Evolutionary conservation across 495 filamentous ascomycete genomes (phyloP).

Genomic region (Thermothielavioides terrestris): DNA sequence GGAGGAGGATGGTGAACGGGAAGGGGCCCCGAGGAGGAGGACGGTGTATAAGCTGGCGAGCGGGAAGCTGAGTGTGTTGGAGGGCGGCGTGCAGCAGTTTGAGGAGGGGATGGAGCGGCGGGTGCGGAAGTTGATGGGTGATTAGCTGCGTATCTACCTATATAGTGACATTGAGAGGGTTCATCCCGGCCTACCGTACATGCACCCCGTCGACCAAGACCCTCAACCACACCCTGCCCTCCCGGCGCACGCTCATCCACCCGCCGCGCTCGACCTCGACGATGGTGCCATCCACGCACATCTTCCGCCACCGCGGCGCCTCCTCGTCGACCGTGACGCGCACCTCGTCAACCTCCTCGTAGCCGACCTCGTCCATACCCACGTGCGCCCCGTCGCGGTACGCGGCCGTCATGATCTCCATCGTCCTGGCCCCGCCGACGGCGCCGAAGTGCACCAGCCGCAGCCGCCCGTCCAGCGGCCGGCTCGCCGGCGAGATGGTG

Average conservation of each 20-base stretch:
- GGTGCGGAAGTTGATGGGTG: constrained; percentile 38
- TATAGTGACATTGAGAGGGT: background rate
- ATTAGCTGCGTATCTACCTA: background rate
- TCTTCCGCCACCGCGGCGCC: constrained; percentile 64
- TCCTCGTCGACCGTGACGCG: constrained; percentile 56
- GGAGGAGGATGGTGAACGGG: constrained; percentile 31
- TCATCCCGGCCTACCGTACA: background rate
- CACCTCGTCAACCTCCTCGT: constrained; percentile 55
- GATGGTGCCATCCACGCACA: constrained; percentile 86
- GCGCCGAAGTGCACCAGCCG: constrained; percentile 66
- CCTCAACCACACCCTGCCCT: constrained; percentile 21
- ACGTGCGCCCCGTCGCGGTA: constrained; percentile 67
- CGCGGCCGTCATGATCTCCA: constrained; percentile 66
- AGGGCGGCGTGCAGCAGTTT: constrained; percentile 53
- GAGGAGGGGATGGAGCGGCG: constrained; percentile 56
- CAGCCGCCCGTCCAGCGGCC: constrained; percentile 57
- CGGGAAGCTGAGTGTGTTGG: constrained; percentile 48
- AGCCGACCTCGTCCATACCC: constrained; percentile 48
- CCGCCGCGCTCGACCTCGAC: constrained; percentile 61
- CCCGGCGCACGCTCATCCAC: constrained; percentile 52
- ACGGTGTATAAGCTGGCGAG: constrained; percentile 51
- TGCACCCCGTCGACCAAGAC: too few species aligned
- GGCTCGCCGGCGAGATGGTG: constrained; percentile 61
- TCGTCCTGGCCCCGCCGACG: constrained; percentile 50
- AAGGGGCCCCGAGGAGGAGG: constrained; percentile 39